A percentile compares a stretch with the other conserved stretches of the same genome.
Evolutionary conservation across 345 rosid species (phyloP).

Genomic region (Arabidopsis thaliana): TAIR10.1 NC_003070.9:9600501-9601000

Average conservation of each 20-base stretch:
- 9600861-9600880: slow-evolving; percentile 2
- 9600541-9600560: slow-evolving; percentile 17
- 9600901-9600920: slow-evolving; percentile 37
- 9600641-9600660: slow-evolving; percentile 89
- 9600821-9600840: slow-evolving; percentile 7
- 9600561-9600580: slow-evolving; percentile 13
- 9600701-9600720: slow-evolving; percentile 89
- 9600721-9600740: slow-evolving; percentile 30
- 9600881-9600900: slow-evolving; percentile 15
- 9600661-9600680: slow-evolving; percentile 88
- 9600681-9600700: slow-evolving; percentile 95
- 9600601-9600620: slow-evolving; percentile 8
- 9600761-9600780: slow-evolving; percentile 18
- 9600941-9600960: slow-evolving; percentile 98
- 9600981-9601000: slow-evolving; percentile 85
- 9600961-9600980: slow-evolving; percentile 96
- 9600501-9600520: slow-evolving; percentile 23
- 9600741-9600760: slow-evolving; percentile 11
- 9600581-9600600: slow-evolving; percentile 17
- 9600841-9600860: slow-evolving; percentile 4
- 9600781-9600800: background rate
- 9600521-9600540: slow-evolving; percentile 14
- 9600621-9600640: slow-evolving; percentile 53
- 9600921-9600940: slow-evolving; percentile 99
- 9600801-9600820: slow-evolving; percentile 6